Conservation (phyloP, 2,329 filamentous ascomycete genomes). For the Pseudopyricularia cyperi region DNA sequence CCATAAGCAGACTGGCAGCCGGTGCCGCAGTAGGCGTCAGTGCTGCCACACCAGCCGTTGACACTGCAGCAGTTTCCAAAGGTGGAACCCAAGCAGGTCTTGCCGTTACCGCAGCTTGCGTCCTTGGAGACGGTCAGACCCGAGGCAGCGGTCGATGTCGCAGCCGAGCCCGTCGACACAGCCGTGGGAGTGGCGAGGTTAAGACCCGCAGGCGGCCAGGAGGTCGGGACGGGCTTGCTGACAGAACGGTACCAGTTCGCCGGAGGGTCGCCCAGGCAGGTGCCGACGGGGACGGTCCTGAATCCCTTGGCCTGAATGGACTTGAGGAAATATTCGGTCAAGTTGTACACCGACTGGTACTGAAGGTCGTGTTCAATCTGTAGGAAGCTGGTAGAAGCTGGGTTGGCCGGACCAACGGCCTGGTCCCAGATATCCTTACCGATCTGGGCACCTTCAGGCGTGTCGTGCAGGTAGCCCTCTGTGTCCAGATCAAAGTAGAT, state of each 20-base stretch:
- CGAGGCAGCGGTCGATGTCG: not conserved
- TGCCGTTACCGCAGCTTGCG: constrained; percentile 6
- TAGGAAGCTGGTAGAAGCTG: constrained; percentile 22
- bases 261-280: constrained; percentile 38
- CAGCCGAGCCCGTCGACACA: not conserved
- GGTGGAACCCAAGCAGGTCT: constrained; percentile 5
- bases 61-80: constrained; percentile 7
- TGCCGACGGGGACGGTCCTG: constrained; percentile 36
- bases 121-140: not conserved
- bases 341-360: constrained; percentile 29
- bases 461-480: constrained; percentile 19
- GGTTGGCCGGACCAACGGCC: constrained; percentile 11
- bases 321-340: constrained; percentile 29
- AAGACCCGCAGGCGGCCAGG: not conserved
- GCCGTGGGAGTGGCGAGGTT: not conserved
- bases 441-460: constrained; percentile 17
- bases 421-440: constrained; percentile 19
- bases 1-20: constrained; percentile 6
- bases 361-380: constrained; percentile 40
- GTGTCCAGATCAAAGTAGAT: constrained; percentile 23
- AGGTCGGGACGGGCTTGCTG: not conserved
- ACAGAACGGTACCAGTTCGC: constrained; percentile 38
- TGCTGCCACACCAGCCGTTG: constrained; percentile 5
- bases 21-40: constrained; percentile 4
- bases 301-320: constrained; percentile 28